Evolutionary conservation across 2,329 filamentous ascomycete species (phyloP), one percentile per base, ranked within the genome.

Genomic region (Mycosphaerelloides madeirae): DNA sequence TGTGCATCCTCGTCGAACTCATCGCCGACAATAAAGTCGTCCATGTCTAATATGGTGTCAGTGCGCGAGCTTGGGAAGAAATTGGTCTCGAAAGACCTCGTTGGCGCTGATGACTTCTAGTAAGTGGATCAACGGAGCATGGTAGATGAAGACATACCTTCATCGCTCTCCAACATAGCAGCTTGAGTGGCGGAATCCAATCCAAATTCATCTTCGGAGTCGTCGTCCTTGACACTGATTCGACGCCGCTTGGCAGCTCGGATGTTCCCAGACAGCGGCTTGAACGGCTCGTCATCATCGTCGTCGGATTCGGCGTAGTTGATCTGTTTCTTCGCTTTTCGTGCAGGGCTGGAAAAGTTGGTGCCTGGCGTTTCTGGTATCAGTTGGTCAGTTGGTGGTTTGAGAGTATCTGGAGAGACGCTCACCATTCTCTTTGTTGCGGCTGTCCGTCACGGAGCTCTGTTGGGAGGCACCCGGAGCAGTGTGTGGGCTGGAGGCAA

Each of bases 1-100:
- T 75, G 65, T 16, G 43, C 52, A 61, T 79, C 77, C 14, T 81
- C 85, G 37, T 95, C 89, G 0, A 87, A 91, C 32, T 94, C 87
- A 58, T 96, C 90, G 0, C 85, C 81, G 3, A 85, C 89, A 18
- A 97, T 75, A 59, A 97, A 97, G 63, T 95, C 86, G 49, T 84
- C 87, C 71, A 94, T 80, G 42, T 93, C 87, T 59, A 46, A 22
- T 43, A n/a, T 14, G 8, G 25, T 34, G 49, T 58, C 38, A 58
- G 54, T 43, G 19, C 34, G 33, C 11, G 38, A 37, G 25, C 25
- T 41, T 29, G 40, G n/a, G 18, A 14, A 11, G 19, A 36, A 28
- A 15, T 19, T 19, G 6, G 33, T 18, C 13, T 8, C 7, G 16
- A 12, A 20, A 31, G 14, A 31, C n/a, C 44, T 36, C 29, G 40